Evolutionary conservation across 306 rosid species (phyloP), one percentile per base, ranked within the genome.

Genomic region (Astragalus membranaceus): DNA sequence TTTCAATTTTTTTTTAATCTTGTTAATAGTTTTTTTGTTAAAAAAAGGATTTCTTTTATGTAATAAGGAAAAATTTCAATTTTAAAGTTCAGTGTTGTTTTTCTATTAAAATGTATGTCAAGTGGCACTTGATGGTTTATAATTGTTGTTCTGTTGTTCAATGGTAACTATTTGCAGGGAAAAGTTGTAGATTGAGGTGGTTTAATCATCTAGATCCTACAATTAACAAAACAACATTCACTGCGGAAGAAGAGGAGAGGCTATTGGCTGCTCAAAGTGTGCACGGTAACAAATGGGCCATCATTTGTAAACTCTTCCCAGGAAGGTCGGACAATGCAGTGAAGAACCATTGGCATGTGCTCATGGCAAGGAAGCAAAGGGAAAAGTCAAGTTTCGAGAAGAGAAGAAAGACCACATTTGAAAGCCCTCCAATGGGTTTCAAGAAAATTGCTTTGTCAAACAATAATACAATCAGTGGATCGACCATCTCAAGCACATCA

Each of bases 131-230:
- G 14, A 76, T 3, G 62, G 54, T 8, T 1, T 29, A 39, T 43
- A 4, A 13, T 4, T 26, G 30, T 15, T 39, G 1, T 67, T 39
- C 6, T 71, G 32, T 15, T 26, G 5, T 5, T 23, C 10, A 10
- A 26, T 3, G 30, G 30, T 26, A 3, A 26, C 20, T 5, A 7
- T 1, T 48, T 81, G 71, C 58, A 92, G 97, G 94, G 0, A 89
- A 92, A 70, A 92, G 97, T 67, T 92, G 97, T 74, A 85, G 97
- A 84, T 70, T 89, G 70, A 92, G 97, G 72, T 92, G 97, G 97
- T 84, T 82, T 73, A 92, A 92, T 53, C 97, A 92, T 57, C 85
- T 92, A 36, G 90, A 92, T 78, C 97, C 97, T 14, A 79, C 77
- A 72, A 87, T 92, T 11, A 92, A 85, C 77, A 78, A 70, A 52